Evolutionary conservation across 2,329 filamentous ascomycete genomes (phyloP).

Genomic region (Fusarium sp.): DNA sequence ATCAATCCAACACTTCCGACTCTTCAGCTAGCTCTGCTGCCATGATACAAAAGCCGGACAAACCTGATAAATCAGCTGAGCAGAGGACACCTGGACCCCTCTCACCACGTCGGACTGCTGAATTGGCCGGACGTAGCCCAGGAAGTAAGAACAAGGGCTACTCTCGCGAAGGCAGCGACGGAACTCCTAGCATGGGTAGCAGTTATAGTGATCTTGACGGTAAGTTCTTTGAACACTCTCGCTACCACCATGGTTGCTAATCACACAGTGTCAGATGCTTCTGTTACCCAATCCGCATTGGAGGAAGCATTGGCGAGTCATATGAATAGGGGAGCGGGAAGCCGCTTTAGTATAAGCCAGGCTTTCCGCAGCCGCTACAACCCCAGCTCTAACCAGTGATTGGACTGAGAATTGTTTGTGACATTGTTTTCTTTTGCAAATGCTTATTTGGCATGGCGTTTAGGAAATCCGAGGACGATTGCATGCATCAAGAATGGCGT

Average conservation of each 20-base stretch:
- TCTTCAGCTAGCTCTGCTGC: conserved; percentile 69
- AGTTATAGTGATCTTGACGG: conserved; percentile 89
- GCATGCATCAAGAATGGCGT: conserved; percentile 42
- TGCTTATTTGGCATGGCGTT: conserved; percentile 40
- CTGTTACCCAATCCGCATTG: conserved; percentile 81
- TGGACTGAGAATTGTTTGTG: background rate
- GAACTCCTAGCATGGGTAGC: conserved; percentile 83
- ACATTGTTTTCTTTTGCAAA: conserved; percentile 11
- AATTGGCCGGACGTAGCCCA: conserved; percentile 67
- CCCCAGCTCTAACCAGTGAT: conserved; percentile 50
- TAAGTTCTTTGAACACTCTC: conserved; percentile 46
- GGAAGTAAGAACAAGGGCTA: conserved; percentile 60
- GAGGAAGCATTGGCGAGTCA: conserved; percentile 78
- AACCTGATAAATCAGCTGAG: conserved; percentile 48
- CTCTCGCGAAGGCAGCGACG: conserved; percentile 74
- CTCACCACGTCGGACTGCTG: conserved; percentile 69
- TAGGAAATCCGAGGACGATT: conserved; percentile 21
- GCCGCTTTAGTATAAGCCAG: conserved; percentile 75
- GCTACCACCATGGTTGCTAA: conserved; percentile 12
- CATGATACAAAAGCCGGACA: conserved; percentile 48
- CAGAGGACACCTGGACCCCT: conserved; percentile 57
- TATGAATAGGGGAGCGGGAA: conserved; percentile 53
- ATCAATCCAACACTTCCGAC: conserved; percentile 69
- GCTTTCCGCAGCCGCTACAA: conserved; percentile 72
- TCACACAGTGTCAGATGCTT: conserved; percentile 67